Conservation (phyloP, 148 eudicot species). For the Hydrangea macrophylla region DNA sequence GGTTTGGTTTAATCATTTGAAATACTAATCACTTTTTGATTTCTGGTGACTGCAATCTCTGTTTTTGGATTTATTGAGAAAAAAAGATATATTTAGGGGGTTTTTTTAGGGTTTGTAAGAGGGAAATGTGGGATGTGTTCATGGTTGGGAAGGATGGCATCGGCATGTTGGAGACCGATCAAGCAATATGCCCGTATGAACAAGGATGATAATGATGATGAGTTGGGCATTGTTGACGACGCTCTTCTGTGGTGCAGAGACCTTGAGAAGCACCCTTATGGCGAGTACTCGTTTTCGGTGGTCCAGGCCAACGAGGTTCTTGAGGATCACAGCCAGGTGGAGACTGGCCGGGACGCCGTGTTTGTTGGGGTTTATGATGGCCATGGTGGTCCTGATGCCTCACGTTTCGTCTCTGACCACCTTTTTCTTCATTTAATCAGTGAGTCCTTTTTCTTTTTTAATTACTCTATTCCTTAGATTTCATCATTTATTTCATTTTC, state of each 20-base stretch:
- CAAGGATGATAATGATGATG: slow-evolving; percentile 17
- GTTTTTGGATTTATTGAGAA: not conserved
- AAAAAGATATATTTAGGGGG: no score
- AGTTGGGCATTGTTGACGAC: slow-evolving; percentile 16
- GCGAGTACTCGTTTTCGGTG: slow-evolving; percentile 62
- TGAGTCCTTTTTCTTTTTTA: slow-evolving; percentile 21
- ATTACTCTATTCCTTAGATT: not conserved
- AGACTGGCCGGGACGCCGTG: slow-evolving; percentile 42
- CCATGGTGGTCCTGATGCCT: slow-evolving; percentile 65
- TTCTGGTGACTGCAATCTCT: not conserved
- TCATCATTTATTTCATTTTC: not conserved
- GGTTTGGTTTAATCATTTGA: not conserved
- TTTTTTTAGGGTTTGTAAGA: slow-evolving; percentile 7
- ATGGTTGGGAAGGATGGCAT: slow-evolving; percentile 19
- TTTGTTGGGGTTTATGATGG: slow-evolving; percentile 78
- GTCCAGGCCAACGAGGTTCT: slow-evolving; percentile 50
- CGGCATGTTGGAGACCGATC: slow-evolving; percentile 37
- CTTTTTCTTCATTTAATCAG: slow-evolving; percentile 47
- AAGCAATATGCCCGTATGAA: slow-evolving; percentile 32
- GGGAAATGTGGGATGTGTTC: slow-evolving; percentile 43
- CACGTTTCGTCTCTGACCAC: slow-evolving; percentile 42
- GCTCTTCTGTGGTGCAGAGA: slow-evolving; percentile 49
- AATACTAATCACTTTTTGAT: not conserved
- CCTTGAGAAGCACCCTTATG: slow-evolving; percentile 54
- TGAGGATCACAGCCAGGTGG: slow-evolving; percentile 75